A percentile compares a stretch with the other conserved stretches of the same genome.
Conservation (phyloP, 805 yeast species). For the Ogataea ramenticola region DNA sequence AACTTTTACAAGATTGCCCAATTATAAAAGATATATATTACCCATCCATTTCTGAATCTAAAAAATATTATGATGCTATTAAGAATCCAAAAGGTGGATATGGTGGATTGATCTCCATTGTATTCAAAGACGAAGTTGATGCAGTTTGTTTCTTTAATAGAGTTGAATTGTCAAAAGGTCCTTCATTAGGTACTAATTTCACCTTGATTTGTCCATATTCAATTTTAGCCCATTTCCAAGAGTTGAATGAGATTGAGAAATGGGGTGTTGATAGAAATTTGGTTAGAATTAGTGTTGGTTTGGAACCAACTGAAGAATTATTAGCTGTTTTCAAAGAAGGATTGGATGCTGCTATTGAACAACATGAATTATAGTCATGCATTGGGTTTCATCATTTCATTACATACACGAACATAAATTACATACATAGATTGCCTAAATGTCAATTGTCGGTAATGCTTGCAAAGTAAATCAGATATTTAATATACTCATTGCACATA, state of each 20-base stretch:
- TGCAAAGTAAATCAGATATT: too few species aligned
- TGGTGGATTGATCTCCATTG: slow-evolving; percentile 77
- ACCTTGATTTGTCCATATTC: slow-evolving; percentile 88
- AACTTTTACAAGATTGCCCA: slow-evolving; percentile 40
- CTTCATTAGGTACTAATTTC: slow-evolving; percentile 85
- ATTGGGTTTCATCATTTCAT: too few species aligned
- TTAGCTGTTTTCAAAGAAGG: slow-evolving; percentile 43
- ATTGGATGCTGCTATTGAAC: slow-evolving; percentile 36
- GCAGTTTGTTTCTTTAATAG: slow-evolving; percentile 73
- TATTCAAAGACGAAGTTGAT: slow-evolving; percentile 54
- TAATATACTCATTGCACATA: too few species aligned
- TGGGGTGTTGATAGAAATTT: slow-evolving; percentile 80
- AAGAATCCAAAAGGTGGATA: slow-evolving; percentile 74
- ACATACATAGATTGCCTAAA: not conserved
- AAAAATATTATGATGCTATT: slow-evolving; percentile 60
- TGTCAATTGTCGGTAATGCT: too few species aligned
- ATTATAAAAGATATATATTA: slow-evolving; percentile 62
- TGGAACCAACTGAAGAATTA: slow-evolving; percentile 64
- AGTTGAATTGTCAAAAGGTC: slow-evolving; percentile 72
- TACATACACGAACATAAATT: not conserved
- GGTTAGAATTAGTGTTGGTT: slow-evolving; percentile 77
- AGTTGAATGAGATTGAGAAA: slow-evolving; percentile 67
- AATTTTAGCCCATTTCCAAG: slow-evolving; percentile 76
- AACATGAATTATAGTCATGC: slow-evolving; percentile 15
- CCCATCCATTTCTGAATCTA: slow-evolving; percentile 54